These are phyloP conservation scores for Tetrahymena thermophila DNA, from an alignment of 73 alveolate genomes.

Conservation along the genomic window DNA sequence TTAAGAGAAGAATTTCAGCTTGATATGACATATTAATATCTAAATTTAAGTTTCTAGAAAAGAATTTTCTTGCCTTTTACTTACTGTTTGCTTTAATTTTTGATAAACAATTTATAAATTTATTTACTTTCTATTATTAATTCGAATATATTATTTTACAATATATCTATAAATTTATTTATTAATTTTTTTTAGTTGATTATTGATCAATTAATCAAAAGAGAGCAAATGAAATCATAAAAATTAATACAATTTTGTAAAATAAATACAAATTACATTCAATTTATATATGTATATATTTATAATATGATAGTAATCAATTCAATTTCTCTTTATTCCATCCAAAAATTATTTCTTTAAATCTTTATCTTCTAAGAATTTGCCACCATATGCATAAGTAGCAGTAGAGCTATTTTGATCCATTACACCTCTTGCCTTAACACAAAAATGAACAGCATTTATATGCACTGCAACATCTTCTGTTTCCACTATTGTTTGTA, in stretches of 20 bases:
- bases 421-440: conserved; percentile 31
- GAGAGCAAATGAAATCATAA: no score
- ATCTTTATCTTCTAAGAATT: conserved; percentile 10
- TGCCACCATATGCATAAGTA: conserved; percentile 31
- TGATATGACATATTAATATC: not conserved
- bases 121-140: not conserved
- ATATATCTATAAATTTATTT: no score
- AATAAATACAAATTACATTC: no score
- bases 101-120: no score
- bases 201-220: no score
- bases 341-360: not conserved
- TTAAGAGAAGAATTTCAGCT: not conserved
- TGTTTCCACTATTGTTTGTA: conserved; percentile 12
- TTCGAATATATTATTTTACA: no score
- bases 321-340: not conserved
- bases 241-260: no score
- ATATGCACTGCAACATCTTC: conserved; percentile 11
- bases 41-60: not conserved
- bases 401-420: conserved; percentile 22
- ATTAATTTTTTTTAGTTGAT: no score
- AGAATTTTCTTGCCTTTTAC: not conserved
- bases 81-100: not conserved
- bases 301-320: no score
- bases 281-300: no score
- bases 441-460: conserved; percentile 35